These are phyloP conservation scores for Corniculantispora saksenae DNA, from an alignment of 2,329 filamentous ascomycete genomes.

Conservation along the genomic window DNA sequence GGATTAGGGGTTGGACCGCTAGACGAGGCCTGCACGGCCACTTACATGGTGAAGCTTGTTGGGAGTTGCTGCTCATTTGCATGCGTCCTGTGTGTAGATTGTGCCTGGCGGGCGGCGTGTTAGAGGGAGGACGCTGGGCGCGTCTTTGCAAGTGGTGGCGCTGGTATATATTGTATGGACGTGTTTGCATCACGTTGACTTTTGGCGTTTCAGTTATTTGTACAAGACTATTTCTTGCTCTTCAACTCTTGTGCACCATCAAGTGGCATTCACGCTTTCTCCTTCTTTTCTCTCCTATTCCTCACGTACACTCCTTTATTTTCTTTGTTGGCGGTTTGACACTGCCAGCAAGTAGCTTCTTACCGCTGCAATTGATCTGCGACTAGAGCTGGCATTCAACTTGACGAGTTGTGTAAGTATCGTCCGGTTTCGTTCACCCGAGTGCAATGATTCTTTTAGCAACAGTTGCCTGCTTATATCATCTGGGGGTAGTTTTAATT, in stretches of 20 bases:
- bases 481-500: not conserved
- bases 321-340: not conserved
- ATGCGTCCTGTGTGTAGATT: not conserved
- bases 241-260: not conserved
- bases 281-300: no score
- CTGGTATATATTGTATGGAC: not conserved
- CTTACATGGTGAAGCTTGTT: slow-evolving; percentile 2
- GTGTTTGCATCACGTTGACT: not conserved
- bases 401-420: no score
- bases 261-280: not conserved
- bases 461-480: no score
- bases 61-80: not conserved
- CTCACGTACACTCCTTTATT: not conserved
- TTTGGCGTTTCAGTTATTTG: not conserved
- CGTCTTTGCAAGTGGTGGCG: not conserved
- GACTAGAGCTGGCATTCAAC: not conserved
- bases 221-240: not conserved
- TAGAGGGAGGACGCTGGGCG: not conserved
- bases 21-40: not conserved
- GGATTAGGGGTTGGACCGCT: not conserved
- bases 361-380: not conserved
- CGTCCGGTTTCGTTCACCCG: no score
- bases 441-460: no score
- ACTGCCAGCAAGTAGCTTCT: not conserved
- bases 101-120: not conserved